Evolutionary conservation across 1,284 basidiomycete species (phyloP).

Genomic region (Cerrena zonata): DNA sequence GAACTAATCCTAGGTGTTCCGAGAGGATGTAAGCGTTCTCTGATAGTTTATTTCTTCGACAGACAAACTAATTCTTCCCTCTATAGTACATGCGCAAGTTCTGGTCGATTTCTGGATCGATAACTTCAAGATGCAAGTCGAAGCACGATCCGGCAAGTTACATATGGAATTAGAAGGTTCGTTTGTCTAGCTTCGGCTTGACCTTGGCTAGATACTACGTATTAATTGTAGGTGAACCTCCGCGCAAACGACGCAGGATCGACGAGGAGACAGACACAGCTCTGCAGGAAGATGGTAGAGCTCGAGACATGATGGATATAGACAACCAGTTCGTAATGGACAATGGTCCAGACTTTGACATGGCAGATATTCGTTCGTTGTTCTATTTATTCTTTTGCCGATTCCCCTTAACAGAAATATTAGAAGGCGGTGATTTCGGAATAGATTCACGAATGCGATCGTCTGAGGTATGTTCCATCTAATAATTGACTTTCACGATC

Average conservation of each 20-base stretch:
- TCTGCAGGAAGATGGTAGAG: slow-evolving; percentile 19
- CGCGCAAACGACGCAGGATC: slow-evolving; percentile 36
- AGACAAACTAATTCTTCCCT: neutral
- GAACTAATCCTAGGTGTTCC: slow-evolving; percentile 67
- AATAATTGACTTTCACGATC: neutral
- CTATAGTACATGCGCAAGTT: slow-evolving; percentile 55
- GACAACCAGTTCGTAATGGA: slow-evolving; percentile 1
- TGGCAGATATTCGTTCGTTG: slow-evolving; percentile 7
- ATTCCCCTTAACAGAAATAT: neutral
- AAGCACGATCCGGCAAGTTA: slow-evolving; percentile 50
- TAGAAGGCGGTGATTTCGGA: slow-evolving; percentile 9
- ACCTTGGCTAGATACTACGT: neutral
- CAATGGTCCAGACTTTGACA: neutral
- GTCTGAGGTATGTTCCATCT: slow-evolving; percentile 49
- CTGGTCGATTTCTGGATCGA: slow-evolving; percentile 68
- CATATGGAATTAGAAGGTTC: slow-evolving; percentile 34
- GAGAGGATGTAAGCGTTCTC: slow-evolving; percentile 44
- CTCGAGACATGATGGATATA: slow-evolving; percentile 7
- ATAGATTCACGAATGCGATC: slow-evolving; percentile 43
- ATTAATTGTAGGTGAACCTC: slow-evolving; percentile 28
- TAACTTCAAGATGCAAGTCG: slow-evolving; percentile 61
- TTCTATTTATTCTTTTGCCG: neutral
- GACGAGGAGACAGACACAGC: slow-evolving; percentile 12
- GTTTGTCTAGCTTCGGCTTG: slow-evolving; percentile 6
- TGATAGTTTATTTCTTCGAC: neutral